Conservation (phyloP, 345 rosid genomes). For the Anacardium occidentale region DNA sequence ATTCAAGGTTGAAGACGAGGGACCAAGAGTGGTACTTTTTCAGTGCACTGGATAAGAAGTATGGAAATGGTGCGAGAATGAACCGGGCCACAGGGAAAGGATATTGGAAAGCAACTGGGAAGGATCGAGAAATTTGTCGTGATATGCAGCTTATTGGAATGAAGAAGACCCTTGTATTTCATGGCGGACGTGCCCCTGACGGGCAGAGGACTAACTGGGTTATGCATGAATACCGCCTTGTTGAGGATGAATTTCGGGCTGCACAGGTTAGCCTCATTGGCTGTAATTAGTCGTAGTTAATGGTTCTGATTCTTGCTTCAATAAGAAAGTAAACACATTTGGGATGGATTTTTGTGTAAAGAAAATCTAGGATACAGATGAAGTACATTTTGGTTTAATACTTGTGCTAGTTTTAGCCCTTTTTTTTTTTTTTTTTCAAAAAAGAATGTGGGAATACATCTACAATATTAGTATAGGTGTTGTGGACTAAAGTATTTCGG, state of each 20-base stretch:
- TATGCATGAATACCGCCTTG: conserved; percentile 76
- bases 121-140: conserved; percentile 46
- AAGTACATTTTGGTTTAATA: neutral
- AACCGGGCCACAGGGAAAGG: conserved; percentile 62
- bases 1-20: conserved; percentile 59
- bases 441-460: neutral
- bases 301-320: neutral
- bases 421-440: too few species aligned
- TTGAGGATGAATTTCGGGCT: conserved; percentile 48
- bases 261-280: conserved; percentile 37
- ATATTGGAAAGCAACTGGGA: conserved; percentile 75
- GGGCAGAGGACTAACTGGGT: conserved; percentile 76
- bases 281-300: conserved; percentile 5
- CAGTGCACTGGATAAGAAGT: conserved; percentile 72
- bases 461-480: conserved; percentile 2
- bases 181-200: conserved; percentile 60
- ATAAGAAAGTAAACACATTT: neutral
- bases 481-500: conserved; percentile 3
- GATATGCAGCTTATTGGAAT: conserved; percentile 42
- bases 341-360: neutral
- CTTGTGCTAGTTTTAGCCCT: neutral
- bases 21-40: conserved; percentile 86
- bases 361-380: too few species aligned
- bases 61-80: conserved; percentile 61
- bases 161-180: conserved; percentile 66